phyloP scores from a whole-genome alignment of 768 basidiomycete genomes.

The Crassisporium funariophilum region DNA sequence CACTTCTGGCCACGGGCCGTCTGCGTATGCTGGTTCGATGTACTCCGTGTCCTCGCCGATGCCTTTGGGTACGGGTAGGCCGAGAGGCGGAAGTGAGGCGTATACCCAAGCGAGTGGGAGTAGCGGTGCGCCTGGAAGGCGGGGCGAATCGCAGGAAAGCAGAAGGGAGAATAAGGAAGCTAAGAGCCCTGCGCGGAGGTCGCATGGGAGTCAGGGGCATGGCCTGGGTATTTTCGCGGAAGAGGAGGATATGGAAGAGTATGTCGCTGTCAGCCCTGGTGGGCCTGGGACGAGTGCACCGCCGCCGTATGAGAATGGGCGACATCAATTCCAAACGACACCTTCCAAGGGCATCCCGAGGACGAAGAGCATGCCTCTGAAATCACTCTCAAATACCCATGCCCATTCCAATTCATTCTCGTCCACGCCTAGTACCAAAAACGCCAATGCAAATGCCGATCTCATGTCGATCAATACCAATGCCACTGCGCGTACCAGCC shows the following conservation, averaged over 20 bases:
- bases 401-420: slow-evolving; percentile 1
- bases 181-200: too few species aligned
- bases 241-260: not conserved
- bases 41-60: slow-evolving; percentile 22
- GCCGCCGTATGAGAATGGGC: not conserved
- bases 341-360: too few species aligned
- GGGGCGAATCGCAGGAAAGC: too few species aligned
- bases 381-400: not conserved
- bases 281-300: too few species aligned
- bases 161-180: too few species aligned
- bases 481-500: slow-evolving; percentile 3
- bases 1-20: not conserved
- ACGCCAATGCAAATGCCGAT: too few species aligned
- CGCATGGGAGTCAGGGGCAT: not conserved
- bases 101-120: too few species aligned
- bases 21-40: slow-evolving; percentile 2
- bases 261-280: not conserved
- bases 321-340: not conserved
- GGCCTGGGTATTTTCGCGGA: not conserved
- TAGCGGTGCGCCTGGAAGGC: too few species aligned
- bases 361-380: not conserved
- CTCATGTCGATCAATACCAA: not conserved
- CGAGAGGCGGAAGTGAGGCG: too few species aligned
- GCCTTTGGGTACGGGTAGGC: too few species aligned
- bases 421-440: not conserved